A percentile compares a stretch with the other conserved stretches of the same genome.
These are phyloP conservation scores for Arthrobotrys sphaeroides DNA, from an alignment of 2,329 filamentous ascomycete species.

Conservation along the genomic window DNA sequence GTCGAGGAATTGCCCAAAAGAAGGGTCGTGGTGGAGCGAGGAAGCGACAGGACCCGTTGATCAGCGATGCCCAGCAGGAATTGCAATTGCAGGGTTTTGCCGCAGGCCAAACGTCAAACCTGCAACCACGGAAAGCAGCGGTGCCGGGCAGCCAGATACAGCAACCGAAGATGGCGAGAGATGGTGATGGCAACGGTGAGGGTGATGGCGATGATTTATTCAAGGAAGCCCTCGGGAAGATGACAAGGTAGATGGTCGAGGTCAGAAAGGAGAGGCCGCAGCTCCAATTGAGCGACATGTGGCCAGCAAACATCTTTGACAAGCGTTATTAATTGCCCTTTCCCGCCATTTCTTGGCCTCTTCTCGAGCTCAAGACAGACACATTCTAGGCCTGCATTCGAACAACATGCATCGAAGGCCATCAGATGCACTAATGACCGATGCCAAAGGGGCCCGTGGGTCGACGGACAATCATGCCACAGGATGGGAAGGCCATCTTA, in stretches of 20 bases:
- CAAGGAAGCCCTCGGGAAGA: neutral
- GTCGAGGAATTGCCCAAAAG: slow-evolving; percentile 5
- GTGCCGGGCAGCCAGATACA: neutral
- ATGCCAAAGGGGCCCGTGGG: neutral
- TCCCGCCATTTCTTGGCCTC: slow-evolving; percentile 6
- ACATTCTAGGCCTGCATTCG: slow-evolving; percentile 5
- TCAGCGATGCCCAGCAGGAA: slow-evolving; percentile 8
- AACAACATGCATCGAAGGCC: neutral
- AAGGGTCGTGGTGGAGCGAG: slow-evolving; percentile 6
- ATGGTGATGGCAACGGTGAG: neutral
- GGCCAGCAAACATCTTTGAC: slow-evolving; percentile 27
- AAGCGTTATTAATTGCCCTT: slow-evolving; percentile 11
- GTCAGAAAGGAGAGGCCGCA: slow-evolving; percentile 5
- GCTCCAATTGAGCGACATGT: slow-evolving; percentile 18
- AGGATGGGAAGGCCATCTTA: slow-evolving; percentile 14
- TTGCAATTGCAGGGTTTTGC: slow-evolving; percentile 1
- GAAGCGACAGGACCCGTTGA: neutral
- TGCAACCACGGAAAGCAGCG: neutral
- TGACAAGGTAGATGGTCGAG: neutral
- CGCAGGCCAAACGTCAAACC: neutral
- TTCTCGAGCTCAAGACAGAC: neutral
- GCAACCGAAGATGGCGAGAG: slow-evolving; percentile 2
- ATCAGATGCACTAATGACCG: neutral
- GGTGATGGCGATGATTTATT: neutral
- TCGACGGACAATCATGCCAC: neutral